Evolutionary conservation across 2,329 filamentous ascomycete genomes (phyloP).

Genomic region (Macrophomina pseudophaseolina): DNA sequence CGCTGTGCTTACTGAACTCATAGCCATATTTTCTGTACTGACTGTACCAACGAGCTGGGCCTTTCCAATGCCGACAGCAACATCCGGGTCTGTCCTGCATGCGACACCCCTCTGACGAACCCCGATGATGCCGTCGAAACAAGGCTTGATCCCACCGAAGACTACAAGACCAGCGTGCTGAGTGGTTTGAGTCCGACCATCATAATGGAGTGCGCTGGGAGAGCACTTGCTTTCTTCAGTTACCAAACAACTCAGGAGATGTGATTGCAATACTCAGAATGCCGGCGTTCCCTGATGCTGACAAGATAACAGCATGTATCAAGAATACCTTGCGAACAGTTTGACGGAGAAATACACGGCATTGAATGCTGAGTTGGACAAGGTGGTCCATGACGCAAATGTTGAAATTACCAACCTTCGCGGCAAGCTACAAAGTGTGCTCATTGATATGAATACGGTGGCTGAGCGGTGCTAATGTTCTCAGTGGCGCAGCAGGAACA

Average conservation of each 20-base stretch:
- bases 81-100: conserved; percentile 74
- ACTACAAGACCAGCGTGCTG: conserved; percentile 86
- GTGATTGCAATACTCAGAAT: conserved; percentile 53
- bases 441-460: conserved; percentile 5
- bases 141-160: conserved; percentile 78
- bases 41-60: conserved; percentile 70
- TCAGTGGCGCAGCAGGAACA: conserved; percentile 66
- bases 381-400: conserved; percentile 76
- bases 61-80: conserved; percentile 62
- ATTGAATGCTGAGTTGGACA: conserved; percentile 71
- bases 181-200: conserved; percentile 80
- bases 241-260: conserved; percentile 87
- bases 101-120: conserved; percentile 68
- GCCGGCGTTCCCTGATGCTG: conserved; percentile 23
- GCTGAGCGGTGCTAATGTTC: neutral
- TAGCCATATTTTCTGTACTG: conserved; percentile 84
- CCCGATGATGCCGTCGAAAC: conserved; percentile 77
- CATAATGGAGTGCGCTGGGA: conserved; percentile 85
- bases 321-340: conserved; percentile 74
- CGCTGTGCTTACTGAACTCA: conserved; percentile 25
- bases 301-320: conserved; percentile 65
- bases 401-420: conserved; percentile 70
- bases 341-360: conserved; percentile 73
- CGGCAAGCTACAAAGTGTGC: conserved; percentile 66
- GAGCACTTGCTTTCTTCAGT: conserved; percentile 81